Base-by-base conservation (phyloP, 108 stramenopile species). In the Schizochytrium sp. region DNA sequence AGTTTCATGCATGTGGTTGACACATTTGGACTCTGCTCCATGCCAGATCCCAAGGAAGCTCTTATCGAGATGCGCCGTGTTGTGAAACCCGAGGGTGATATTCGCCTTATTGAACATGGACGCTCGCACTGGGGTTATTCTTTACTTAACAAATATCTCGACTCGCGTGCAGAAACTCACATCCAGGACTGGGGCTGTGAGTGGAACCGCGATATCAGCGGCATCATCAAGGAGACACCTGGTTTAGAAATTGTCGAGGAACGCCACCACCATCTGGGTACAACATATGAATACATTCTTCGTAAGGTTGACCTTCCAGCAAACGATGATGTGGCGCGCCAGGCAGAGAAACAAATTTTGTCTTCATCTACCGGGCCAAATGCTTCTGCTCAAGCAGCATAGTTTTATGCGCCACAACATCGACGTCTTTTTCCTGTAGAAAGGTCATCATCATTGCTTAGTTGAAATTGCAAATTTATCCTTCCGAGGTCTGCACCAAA, bases 21-120 rank as follows among this genome's bases (percentile, higher is more conserved):
- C 92, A 97, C 97, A 0, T 98, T 98, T 90, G 97, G 97, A 15
- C 92, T 98, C 17, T 98, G 97, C 90, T 94, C 94, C 56, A 95
- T 95, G 88, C 93, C 96, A 58, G 96, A 98, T 91, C 97, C 97
- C 7, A 94, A 95, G 5, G 91, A 72, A 0, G 96, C 95, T 3
- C 91, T 98, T 57, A 91, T 90, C 72, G 97, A 97, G 90, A 95
- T 97, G 92, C 91, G 91, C 61, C 91, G 97, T 53, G 96, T 97
- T 2, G 96, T 95, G 89, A 95, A 95, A 90, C 94, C 94, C 4
- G 93, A 44, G 12, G 96, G 95, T 3, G 95, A 95, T 72, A 95
- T 97, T 53, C 90, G 96, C 15, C 91, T 88, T 28, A 17, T 90
- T 8, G 90, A 90, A 60, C 90, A 90, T 17, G 90, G 90, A 0